phyloP scores from a whole-genome alignment of 495 filamentous ascomycete genomes.

The Tuber borchii region DNA sequence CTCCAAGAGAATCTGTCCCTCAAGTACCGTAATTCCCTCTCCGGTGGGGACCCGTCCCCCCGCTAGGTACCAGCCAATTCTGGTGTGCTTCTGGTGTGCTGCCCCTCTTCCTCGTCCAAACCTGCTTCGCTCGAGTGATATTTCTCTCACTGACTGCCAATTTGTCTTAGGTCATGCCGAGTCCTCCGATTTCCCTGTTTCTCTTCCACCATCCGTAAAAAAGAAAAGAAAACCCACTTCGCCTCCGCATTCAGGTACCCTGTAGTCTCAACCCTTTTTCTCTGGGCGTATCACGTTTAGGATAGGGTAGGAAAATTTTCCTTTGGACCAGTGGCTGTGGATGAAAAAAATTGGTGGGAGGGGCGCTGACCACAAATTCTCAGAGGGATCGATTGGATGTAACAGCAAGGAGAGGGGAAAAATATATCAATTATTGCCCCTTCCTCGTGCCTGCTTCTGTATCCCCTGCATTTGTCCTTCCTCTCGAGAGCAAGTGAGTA shows the following conservation, averaged over 20 bases:
- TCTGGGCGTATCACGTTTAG: neutral
- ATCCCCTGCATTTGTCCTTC: slow-evolving; percentile 17
- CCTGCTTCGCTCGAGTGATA: slow-evolving; percentile 2
- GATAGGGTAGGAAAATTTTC: slow-evolving; percentile 3
- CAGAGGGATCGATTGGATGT: slow-evolving; percentile 23
- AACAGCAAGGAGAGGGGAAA: neutral
- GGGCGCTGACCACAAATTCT: slow-evolving; percentile 5
- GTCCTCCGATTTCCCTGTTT: neutral
- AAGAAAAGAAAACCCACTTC: slow-evolving; percentile 5
- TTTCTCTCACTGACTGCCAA: slow-evolving; percentile 12
- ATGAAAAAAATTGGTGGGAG: slow-evolving; percentile 6
- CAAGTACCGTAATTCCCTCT: slow-evolving; percentile 16
- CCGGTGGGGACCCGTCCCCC: slow-evolving; percentile 1
- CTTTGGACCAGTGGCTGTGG: slow-evolving; percentile 3
- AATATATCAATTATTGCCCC: slow-evolving; percentile 13
- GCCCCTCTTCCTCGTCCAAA: slow-evolving; percentile 12
- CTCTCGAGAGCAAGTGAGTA: slow-evolving; percentile 12
- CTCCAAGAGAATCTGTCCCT: neutral
- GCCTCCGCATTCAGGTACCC: slow-evolving; percentile 6
- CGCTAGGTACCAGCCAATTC: neutral
- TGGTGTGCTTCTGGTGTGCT: neutral
- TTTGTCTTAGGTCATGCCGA: slow-evolving; percentile 5
- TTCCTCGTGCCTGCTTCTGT: slow-evolving; percentile 30
- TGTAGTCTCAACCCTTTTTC: slow-evolving; percentile 7
- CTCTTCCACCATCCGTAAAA: neutral